phyloP scores from a whole-genome alignment of 495 filamentous ascomycete genomes.

The Aspergillus diversus region DNA sequence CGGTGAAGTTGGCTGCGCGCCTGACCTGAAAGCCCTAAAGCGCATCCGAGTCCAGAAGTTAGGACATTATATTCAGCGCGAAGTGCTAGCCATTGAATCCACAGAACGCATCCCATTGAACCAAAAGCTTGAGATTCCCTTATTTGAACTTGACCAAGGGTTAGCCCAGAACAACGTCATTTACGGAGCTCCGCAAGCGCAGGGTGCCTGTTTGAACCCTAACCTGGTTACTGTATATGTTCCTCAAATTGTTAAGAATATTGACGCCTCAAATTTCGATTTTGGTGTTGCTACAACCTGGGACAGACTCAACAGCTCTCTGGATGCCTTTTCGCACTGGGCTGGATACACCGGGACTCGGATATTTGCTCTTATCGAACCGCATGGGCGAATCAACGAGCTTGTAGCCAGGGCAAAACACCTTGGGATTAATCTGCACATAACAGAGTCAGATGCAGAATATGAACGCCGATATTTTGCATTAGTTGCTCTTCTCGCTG shows the following conservation, averaged over 20 bases:
- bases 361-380: slow-evolving; percentile 58
- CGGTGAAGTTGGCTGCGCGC: too few relatives aligned
- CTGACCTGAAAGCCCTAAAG: too few relatives aligned
- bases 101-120: too few relatives aligned
- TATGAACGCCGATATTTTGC: slow-evolving; percentile 63
- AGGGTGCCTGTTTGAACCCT: slow-evolving; percentile 40
- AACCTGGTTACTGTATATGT: slow-evolving; percentile 40
- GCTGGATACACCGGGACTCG: slow-evolving; percentile 57
- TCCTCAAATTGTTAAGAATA: slow-evolving; percentile 32
- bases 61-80: too few relatives aligned
- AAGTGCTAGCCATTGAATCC: too few relatives aligned
- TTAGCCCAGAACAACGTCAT: too few relatives aligned
- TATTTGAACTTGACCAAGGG: too few relatives aligned
- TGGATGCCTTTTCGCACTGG: slow-evolving; percentile 64
- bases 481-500: slow-evolving; percentile 54
- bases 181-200: too few relatives aligned
- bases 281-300: slow-evolving; percentile 66
- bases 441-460: slow-evolving; percentile 53
- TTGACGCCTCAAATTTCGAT: slow-evolving; percentile 57
- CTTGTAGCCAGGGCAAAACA: slow-evolving; percentile 42
- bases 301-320: slow-evolving; percentile 56
- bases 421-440: slow-evolving; percentile 54
- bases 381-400: slow-evolving; percentile 42
- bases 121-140: too few relatives aligned
- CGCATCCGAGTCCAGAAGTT: too few relatives aligned